Conservation (phyloP, 306 rosid species). For the Cucurbita argyrosperma region DNA sequence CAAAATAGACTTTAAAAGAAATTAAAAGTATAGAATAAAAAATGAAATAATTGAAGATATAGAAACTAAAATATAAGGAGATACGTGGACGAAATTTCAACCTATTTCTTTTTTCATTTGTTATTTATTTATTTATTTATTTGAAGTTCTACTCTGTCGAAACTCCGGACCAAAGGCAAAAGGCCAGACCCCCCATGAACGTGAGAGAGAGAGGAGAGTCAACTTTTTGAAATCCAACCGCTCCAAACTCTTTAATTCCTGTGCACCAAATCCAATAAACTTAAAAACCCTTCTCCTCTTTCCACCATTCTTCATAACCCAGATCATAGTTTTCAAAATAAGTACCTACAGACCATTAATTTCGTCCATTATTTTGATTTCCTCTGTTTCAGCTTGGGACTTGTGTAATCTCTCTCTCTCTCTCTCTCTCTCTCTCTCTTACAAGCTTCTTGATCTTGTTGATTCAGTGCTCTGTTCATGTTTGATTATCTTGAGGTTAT, state of each 20-base stretch:
- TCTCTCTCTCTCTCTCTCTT: no score
- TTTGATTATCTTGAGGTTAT: background rate
- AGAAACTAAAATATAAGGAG: no score
- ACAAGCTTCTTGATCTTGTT: background rate
- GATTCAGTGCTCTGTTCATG: background rate
- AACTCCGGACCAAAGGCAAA: background rate
- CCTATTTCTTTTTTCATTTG: background rate
- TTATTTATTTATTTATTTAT: slow-evolving; percentile 3
- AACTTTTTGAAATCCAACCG: slow-evolving; percentile 33
- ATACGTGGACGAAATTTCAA: no score
- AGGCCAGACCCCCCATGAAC: background rate
- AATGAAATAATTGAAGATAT: no score
- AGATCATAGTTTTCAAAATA: slow-evolving; percentile 21
- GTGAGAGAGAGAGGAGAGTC: slow-evolving; percentile 4
- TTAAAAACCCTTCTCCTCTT: slow-evolving; percentile 20
- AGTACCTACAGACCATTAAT: background rate
- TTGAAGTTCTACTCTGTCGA: background rate
- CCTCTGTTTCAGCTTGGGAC: slow-evolving; percentile 7
- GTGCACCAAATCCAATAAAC: slow-evolving; percentile 39
- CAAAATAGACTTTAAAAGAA: no score
- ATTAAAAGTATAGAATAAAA: no score
- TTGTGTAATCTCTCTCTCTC: background rate
- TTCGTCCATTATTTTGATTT: background rate
- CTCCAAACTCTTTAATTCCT: slow-evolving; percentile 26
- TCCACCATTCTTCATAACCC: slow-evolving; percentile 17